Conservation (phyloP, 1,284 basidiomycete species). For the Microbotryum intermedium region DNA sequence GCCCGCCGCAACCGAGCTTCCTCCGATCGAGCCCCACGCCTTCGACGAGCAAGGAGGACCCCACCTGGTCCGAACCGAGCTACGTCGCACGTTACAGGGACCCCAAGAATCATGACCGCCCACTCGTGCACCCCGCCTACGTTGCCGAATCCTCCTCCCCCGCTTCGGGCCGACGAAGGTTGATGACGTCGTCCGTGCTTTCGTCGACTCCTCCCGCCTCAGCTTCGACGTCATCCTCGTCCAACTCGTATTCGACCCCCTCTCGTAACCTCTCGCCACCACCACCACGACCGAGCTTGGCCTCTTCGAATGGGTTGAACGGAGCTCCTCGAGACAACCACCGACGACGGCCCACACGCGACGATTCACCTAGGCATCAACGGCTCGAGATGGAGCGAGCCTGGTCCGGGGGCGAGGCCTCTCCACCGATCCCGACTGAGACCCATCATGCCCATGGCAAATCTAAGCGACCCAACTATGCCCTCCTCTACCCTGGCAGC, state of each 20-base stretch:
- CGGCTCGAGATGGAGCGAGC: constrained; percentile 7
- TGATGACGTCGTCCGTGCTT: not conserved
- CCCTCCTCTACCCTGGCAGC: constrained; percentile 34
- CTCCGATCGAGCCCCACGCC: not conserved
- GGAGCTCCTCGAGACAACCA: too few relatives aligned
- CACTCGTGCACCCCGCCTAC: constrained; percentile 1
- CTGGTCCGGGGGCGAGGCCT: constrained; percentile 12
- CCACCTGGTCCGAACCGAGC: constrained; percentile 24
- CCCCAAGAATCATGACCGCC: constrained; percentile 22
- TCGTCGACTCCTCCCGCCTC: not conserved
- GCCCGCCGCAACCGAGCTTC: not conserved
- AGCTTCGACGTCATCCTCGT: too few relatives aligned
- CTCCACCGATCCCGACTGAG: constrained; percentile 22
- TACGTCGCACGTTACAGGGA: constrained; percentile 29
- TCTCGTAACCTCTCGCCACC: not conserved
- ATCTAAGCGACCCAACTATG: constrained; percentile 11
- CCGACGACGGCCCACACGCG: not conserved
- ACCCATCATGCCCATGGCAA: constrained; percentile 10
- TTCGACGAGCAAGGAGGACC: constrained; percentile 1
- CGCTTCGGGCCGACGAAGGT: not conserved
- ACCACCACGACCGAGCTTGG: too few relatives aligned
- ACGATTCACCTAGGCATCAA: constrained; percentile 1
- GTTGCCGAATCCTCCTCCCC: not conserved
- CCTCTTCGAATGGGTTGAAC: too few relatives aligned
- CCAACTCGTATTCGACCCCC: too few relatives aligned